Conservation (phyloP, 371 early-diverging fungal genomes). For the Mitosporidium daphniae region DNA sequence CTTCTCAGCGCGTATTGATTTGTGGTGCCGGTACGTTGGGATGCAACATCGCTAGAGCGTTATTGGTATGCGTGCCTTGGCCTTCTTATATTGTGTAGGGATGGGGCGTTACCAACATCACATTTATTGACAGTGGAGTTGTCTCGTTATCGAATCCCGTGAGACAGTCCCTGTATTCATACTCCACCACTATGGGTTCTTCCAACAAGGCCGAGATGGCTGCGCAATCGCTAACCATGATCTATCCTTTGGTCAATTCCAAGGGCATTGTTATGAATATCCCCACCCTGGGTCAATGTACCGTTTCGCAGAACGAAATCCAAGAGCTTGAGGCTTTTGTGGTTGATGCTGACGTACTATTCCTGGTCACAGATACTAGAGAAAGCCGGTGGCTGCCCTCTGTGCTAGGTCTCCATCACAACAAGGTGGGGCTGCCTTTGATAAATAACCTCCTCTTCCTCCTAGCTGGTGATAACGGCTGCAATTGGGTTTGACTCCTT, state of each 20-base stretch:
- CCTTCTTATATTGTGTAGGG: conserved; percentile 13
- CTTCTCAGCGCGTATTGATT: conserved; percentile 27
- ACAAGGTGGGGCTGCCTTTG: conserved; percentile 7
- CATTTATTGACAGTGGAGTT: conserved; percentile 54
- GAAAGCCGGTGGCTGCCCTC: conserved; percentile 83
- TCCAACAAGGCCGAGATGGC: conserved; percentile 2
- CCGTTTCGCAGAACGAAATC: conserved; percentile 12
- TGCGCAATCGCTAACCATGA: neutral
- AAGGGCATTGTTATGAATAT: conserved; percentile 24
- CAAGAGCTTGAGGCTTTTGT: conserved; percentile 17
- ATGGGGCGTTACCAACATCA: conserved; percentile 63
- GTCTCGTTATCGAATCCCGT: conserved; percentile 77
- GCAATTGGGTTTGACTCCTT: conserved; percentile 77
- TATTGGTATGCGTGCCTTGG: conserved; percentile 12
- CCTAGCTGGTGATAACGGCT: conserved; percentile 35
- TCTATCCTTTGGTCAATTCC: conserved; percentile 12
- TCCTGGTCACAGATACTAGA: conserved; percentile 55
- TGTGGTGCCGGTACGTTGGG: conserved; percentile 82
- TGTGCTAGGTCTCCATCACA: conserved; percentile 23
- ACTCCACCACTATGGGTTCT: conserved; percentile 29
- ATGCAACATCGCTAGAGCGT: conserved; percentile 40
- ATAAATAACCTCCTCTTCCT: too few species aligned
- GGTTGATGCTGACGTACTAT: conserved; percentile 33
- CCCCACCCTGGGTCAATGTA: conserved; percentile 70
- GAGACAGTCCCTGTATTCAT: conserved; percentile 57